phyloP scores from a whole-genome alignment of 176 grass and related monocot species.

The Triticum dicoccoides region DNA sequence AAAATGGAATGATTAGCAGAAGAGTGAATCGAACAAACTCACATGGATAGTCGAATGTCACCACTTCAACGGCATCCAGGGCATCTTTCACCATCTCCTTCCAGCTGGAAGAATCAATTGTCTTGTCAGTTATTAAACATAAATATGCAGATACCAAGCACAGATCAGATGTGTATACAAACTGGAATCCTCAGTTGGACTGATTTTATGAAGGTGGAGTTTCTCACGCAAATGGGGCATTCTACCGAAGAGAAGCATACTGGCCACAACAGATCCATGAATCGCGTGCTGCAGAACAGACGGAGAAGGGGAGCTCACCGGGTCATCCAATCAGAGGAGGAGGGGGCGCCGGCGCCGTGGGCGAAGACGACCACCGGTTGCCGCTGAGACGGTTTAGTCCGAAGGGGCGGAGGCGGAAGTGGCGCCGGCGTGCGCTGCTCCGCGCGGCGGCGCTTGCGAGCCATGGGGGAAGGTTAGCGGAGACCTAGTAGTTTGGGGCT shows the following conservation, averaged over 20 bases:
- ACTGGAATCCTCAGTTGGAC: neutral
- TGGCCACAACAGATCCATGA: neutral
- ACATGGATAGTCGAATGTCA: constrained; percentile 96
- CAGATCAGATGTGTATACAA: neutral
- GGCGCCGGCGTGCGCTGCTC: neutral
- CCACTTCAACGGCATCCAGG: constrained; percentile 59
- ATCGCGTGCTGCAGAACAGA: neutral
- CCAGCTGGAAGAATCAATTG: constrained; percentile 48
- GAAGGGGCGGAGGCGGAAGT: neutral
- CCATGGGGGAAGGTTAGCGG: constrained; percentile 1
- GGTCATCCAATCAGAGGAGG: constrained; percentile 88
- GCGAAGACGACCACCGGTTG: constrained; percentile 78
- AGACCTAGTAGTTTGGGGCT: neutral
- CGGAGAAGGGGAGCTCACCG: constrained; percentile 33
- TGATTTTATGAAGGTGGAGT: neutral
- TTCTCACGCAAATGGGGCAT: neutral
- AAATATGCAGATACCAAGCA: neutral
- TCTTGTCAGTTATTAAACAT: neutral
- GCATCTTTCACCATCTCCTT: constrained; percentile 71
- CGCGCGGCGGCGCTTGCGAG: constrained; percentile 41
- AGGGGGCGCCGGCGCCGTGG: constrained; percentile 75
- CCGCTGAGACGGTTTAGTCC: neutral
- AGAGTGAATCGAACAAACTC: constrained; percentile 21
- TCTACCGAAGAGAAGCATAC: neutral
- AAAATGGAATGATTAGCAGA: neutral